Base-by-base conservation (phyloP, 108 stramenopile species). In the Fragilaria crotonensis region DNA sequence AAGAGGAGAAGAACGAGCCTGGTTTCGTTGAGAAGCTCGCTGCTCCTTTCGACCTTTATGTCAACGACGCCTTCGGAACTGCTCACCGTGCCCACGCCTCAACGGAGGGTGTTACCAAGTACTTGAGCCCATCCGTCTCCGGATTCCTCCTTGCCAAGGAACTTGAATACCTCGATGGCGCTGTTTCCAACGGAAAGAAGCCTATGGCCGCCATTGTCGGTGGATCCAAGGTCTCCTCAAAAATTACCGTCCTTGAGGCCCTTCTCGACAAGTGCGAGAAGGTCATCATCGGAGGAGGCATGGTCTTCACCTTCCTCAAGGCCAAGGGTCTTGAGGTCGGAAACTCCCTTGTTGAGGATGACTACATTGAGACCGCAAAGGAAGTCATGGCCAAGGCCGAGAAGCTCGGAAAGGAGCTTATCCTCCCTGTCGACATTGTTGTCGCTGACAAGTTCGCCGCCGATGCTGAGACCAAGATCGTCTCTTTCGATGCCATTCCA, bases 271-370 rank as follows among this genome's bases (percentile, higher is more conserved):
- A 98, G 89, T 96, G 95, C 73, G 97, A 99, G 78, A 90, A 79
- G 72, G 79, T 98, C 72, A 77, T 99, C 84, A 96, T 99, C 65
- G 97, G 99, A 66, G 97, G 99, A 61, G 98, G 97, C 62, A 98
- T 98, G 98, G 97, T 97, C 60, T 98, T 98, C 96, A 98, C 99
- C 73, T 99, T 99, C 96, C 85, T 97, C 57, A 96, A 97, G 86
- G 97, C 96, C 64, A 83, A 89, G 87, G 97, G 97, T 32, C 71
- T 88, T 54, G 59, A 64, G 54, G 95, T 96, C 52, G 96, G 98
- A 61, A 80, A 87, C 57, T 90, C 88, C 48, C 83, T 97, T 57
- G 94, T 98, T 52, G 99, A 99, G 74, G 96, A 98, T 64, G 90
- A 97, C 75, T 94, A 80, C 63, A 79, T 97, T 62, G 94, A 96